phyloP scores from a whole-genome alignment of 2,329 filamentous ascomycete species.

The Aspergillus vadensis region DNA sequence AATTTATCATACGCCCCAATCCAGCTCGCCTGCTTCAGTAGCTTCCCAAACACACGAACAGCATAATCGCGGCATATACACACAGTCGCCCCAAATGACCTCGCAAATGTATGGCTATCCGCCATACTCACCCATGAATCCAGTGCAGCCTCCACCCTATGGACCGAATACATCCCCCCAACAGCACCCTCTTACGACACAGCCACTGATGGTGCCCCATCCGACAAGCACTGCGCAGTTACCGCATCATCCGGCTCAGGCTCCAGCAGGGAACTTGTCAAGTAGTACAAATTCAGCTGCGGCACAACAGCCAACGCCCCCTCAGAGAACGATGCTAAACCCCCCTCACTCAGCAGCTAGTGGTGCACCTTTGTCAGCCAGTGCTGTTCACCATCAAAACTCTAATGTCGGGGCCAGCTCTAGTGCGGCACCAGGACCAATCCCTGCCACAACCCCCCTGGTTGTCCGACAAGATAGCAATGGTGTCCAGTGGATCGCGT shows the following conservation, averaged over 20 bases:
- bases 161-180: slow-evolving; percentile 56
- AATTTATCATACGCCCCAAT: slow-evolving; percentile 94
- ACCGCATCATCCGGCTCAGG: slow-evolving; percentile 42
- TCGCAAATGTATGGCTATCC: slow-evolving; percentile 81
- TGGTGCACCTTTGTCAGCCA: slow-evolving; percentile 53
- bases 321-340: slow-evolving; percentile 41
- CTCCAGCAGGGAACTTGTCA: slow-evolving; percentile 63
- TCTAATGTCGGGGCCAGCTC: slow-evolving; percentile 68
- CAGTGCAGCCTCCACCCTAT: slow-evolving; percentile 60
- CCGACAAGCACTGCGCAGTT: slow-evolving; percentile 42
- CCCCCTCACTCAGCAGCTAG: slow-evolving; percentile 51
- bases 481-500: slow-evolving; percentile 97
- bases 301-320: slow-evolving; percentile 38
- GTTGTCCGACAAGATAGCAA: slow-evolving; percentile 95
- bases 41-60: slow-evolving; percentile 89
- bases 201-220: slow-evolving; percentile 56
- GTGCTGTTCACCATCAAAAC: slow-evolving; percentile 34
- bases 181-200: slow-evolving; percentile 58
- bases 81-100: slow-evolving; percentile 76
- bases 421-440: slow-evolving; percentile 91
- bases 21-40: slow-evolving; percentile 90
- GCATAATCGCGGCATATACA: slow-evolving; percentile 79
- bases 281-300: slow-evolving; percentile 61
- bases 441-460: slow-evolving; percentile 91
- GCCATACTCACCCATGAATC: slow-evolving; percentile 55